A percentile compares a stretch with the other conserved stretches of the same genome.
Conservation (phyloP, 1,139 yeast species). For the Chernovozyma sophiae-reginae region DNA sequence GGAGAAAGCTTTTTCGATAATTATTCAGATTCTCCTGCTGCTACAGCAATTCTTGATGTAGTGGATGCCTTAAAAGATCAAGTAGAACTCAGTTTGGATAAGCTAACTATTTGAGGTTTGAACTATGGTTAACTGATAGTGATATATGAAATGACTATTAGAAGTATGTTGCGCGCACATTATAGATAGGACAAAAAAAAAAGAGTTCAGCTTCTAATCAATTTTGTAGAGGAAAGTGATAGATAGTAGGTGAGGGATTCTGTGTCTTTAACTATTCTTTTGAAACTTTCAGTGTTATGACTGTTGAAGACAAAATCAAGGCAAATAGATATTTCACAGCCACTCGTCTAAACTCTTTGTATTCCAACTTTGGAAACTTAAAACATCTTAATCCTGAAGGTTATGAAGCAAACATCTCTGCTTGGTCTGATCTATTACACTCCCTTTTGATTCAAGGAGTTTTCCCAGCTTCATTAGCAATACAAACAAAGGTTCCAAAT, state of each 20-base stretch:
- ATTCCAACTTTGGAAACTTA: conserved; percentile 53
- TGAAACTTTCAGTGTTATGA: too few species aligned
- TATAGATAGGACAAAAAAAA: too few species aligned
- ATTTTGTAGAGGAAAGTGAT: too few species aligned
- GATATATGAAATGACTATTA: too few species aligned
- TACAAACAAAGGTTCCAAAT: conserved; percentile 21
- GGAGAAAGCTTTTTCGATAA: conserved; percentile 85
- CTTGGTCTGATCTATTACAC: conserved; percentile 46
- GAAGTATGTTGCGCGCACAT: too few species aligned
- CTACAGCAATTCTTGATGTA: conserved; percentile 79
- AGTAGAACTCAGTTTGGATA: conserved; percentile 26
- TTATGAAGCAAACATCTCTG: conserved; percentile 60
- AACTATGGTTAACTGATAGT: too few species aligned
- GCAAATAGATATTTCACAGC: conserved; percentile 32
- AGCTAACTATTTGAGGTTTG: conserved; percentile 13
- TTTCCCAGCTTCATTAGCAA: conserved; percentile 16
- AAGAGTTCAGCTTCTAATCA: too few species aligned
- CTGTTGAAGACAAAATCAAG: conserved; percentile 14
- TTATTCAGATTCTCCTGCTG: conserved; percentile 91
- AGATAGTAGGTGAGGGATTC: too few species aligned
- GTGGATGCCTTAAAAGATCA: conserved; percentile 60
- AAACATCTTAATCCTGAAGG: conserved; percentile 62
- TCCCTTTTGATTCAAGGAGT: conserved; percentile 17
- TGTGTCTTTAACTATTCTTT: too few species aligned
- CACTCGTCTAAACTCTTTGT: conserved; percentile 58